A percentile compares a stretch with the other conserved stretches of the same genome.
Evolutionary conservation across 2,329 filamentous ascomycete genomes (phyloP).

Genomic region (Phoma sp.): DNA sequence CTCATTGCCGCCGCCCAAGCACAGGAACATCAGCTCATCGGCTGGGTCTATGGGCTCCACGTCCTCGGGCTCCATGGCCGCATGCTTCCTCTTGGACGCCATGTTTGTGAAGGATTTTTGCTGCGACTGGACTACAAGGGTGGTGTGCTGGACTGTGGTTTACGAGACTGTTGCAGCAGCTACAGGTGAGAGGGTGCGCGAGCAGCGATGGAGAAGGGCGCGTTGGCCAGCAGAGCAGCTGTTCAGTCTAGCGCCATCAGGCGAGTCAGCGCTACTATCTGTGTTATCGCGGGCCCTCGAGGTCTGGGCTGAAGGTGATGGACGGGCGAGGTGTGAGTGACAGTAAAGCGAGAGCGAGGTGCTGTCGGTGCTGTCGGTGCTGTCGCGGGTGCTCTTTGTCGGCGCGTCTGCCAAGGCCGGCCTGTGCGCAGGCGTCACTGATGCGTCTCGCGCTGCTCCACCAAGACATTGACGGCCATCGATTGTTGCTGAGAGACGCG

Average conservation of each 20-base stretch:
- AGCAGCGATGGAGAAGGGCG: neutral
- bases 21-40: constrained; percentile 93
- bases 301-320: neutral
- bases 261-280: neutral
- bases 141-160: too few species aligned
- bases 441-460: constrained; percentile 10
- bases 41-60: constrained; percentile 92
- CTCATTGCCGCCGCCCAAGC: constrained; percentile 93
- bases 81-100: constrained; percentile 92
- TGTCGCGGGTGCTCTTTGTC: constrained; percentile 32
- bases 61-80: constrained; percentile 74
- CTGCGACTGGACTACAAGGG: too few species aligned
- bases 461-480: constrained; percentile 25
- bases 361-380: neutral
- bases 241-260: constrained; percentile 15
- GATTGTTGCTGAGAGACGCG: constrained; percentile 22
- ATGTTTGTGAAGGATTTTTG: constrained; percentile 46
- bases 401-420: constrained; percentile 36
- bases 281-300: neutral
- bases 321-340: neutral
- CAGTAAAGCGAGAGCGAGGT: neutral
- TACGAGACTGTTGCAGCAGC: neutral
- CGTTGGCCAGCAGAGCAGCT: constrained; percentile 3
- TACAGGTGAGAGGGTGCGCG: neutral
- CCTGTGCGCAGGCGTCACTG: constrained; percentile 31